Conservation (phyloP, 2,329 filamentous ascomycete genomes). For the Fusarium abutilonis region DNA sequence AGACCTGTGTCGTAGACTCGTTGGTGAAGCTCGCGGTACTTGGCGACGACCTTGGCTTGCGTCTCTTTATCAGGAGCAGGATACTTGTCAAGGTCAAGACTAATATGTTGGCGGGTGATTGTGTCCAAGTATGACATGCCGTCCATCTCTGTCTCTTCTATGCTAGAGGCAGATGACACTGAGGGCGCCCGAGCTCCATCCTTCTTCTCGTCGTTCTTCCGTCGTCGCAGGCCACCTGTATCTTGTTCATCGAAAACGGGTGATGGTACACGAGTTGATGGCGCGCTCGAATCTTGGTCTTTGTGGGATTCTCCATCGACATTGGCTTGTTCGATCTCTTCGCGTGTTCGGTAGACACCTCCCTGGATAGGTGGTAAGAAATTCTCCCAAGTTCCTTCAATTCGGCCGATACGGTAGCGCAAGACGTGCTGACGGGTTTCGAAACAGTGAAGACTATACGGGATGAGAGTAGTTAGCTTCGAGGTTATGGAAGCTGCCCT, state of each 20-base stretch:
- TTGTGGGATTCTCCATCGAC: conserved; percentile 25
- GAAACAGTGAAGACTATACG: conserved; percentile 77
- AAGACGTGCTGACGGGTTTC: conserved; percentile 81
- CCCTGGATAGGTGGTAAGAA: conserved; percentile 93
- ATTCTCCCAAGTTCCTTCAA: conserved; percentile 85
- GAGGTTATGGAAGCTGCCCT: background rate
- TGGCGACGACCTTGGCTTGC: conserved; percentile 78
- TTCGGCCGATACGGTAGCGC: conserved; percentile 82
- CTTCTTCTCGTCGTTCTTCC: conserved; percentile 33
- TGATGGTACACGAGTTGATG: conserved; percentile 63
- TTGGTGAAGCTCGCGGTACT: conserved; percentile 82
- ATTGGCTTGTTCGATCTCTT: conserved; percentile 48
- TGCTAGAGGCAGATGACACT: conserved; percentile 67
- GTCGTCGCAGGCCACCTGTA: conserved; percentile 44
- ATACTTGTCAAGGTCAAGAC: conserved; percentile 81
- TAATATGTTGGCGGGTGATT: conserved; percentile 77
- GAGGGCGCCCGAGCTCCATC: conserved; percentile 56
- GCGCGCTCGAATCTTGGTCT: conserved; percentile 54
- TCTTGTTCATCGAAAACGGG: conserved; percentile 61
- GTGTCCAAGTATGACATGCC: conserved; percentile 75
- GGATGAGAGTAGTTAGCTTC: conserved; percentile 20
- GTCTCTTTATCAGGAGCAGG: conserved; percentile 77
- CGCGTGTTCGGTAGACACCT: conserved; percentile 72
- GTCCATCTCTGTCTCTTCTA: conserved; percentile 57
- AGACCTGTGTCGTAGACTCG: conserved; percentile 78